Percentiles rank a stretch among this genome's conserved stretches.
phyloP scores from a whole-genome alignment of 495 filamentous ascomycete species.

The Aspergillus avenaceus region DNA sequence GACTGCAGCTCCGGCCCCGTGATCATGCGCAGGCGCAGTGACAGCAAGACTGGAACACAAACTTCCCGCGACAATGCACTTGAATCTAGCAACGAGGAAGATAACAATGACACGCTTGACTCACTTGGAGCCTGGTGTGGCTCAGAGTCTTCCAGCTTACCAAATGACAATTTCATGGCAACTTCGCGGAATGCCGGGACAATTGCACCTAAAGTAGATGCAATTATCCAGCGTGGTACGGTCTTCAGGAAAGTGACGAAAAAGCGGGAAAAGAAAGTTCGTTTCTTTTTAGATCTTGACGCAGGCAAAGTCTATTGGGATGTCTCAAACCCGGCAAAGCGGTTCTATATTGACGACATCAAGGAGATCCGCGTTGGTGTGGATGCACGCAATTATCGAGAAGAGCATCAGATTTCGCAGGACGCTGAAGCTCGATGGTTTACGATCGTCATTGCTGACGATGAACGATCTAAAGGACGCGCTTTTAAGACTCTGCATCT shows the following conservation, averaged over 20 bases:
- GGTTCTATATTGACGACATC: constrained; percentile 91
- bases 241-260: constrained; percentile 75
- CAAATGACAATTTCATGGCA: constrained; percentile 31
- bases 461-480: constrained; percentile 61
- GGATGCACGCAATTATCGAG: constrained; percentile 84
- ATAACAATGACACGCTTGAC: constrained; percentile 58
- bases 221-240: constrained; percentile 70
- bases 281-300: constrained; percentile 72
- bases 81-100: constrained; percentile 53
- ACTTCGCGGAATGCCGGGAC: constrained; percentile 33
- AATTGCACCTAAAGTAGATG: constrained; percentile 66
- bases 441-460: constrained; percentile 76
- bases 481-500: constrained; percentile 77
- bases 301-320: constrained; percentile 87
- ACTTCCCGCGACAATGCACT: constrained; percentile 45
- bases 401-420: constrained; percentile 68
- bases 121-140: constrained; percentile 32
- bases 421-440: constrained; percentile 70
- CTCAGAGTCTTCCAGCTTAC: constrained; percentile 37
- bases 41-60: constrained; percentile 70
- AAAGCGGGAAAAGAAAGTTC: constrained; percentile 70
- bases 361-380: constrained; percentile 79
- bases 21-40: constrained; percentile 79
- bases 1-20: constrained; percentile 87
- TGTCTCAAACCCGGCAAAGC: constrained; percentile 68